A percentile compares a stretch with the other conserved stretches of the same genome.
Conservation (phyloP, 2,329 filamentous ascomycete species). For the Raffaelea deltoideospora region DNA sequence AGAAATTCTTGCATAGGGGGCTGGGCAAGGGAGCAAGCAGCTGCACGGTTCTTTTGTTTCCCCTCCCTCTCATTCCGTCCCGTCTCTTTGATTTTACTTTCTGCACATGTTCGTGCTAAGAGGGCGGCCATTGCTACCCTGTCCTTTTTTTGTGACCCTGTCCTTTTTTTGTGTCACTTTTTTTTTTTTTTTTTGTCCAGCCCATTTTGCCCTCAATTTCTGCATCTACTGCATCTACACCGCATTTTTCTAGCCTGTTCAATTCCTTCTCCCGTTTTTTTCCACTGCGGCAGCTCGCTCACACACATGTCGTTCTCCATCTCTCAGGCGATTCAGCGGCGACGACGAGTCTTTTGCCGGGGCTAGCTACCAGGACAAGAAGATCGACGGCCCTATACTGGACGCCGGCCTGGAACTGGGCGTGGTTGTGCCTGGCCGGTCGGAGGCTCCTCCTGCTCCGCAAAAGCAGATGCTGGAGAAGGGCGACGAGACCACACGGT, state of each 20-base stretch:
- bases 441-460: background rate
- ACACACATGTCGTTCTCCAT: background rate
- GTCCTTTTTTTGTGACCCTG: no score
- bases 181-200: background rate
- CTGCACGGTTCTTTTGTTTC: no score
- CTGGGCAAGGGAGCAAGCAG: no score
- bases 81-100: no score
- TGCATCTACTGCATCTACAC: background rate
- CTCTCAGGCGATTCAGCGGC: conserved; percentile 11
- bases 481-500: no score
- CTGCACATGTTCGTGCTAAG: no score
- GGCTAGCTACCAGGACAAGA: background rate
- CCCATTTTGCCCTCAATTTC: background rate
- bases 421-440: conserved; percentile 7
- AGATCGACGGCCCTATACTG: conserved; percentile 2
- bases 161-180: no score
- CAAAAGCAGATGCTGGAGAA: no score
- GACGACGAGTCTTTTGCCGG: conserved; percentile 11
- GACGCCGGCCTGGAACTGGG: conserved; percentile 10
- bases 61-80: no score
- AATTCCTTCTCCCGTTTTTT: background rate
- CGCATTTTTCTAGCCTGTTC: background rate
- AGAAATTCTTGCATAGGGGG: no score
- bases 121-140: no score
- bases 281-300: background rate